Percentiles rank a stretch among this genome's conserved stretches.
These are phyloP conservation scores for Colletotrichum caudatum DNA, from an alignment of 2,329 filamentous ascomycete genomes.

Conservation along the genomic window DNA sequence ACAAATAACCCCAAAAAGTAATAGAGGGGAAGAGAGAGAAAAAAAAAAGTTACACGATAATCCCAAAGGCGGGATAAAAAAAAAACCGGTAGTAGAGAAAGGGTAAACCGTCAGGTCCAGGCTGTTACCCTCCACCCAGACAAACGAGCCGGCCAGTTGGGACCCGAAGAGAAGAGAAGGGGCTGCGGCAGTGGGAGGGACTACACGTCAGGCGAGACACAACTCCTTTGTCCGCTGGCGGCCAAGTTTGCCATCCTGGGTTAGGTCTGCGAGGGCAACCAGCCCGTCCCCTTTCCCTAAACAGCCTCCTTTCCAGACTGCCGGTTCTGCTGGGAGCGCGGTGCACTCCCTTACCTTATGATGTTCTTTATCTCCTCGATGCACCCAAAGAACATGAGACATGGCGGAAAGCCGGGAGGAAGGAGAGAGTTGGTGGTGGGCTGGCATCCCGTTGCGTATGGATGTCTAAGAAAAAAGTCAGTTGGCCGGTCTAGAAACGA, in stretches of 20 bases:
- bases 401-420: slow-evolving; percentile 30
- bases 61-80: not conserved
- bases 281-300: slow-evolving; percentile 1
- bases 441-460: slow-evolving; percentile 26
- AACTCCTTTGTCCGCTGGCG: slow-evolving; percentile 34
- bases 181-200: slow-evolving; percentile 14
- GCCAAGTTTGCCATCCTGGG: slow-evolving; percentile 18
- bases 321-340: slow-evolving; percentile 20
- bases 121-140: slow-evolving; percentile 2
- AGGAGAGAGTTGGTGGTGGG: slow-evolving; percentile 1
- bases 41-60: not conserved
- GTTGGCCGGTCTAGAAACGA: slow-evolving; percentile 23
- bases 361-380: slow-evolving; percentile 24
- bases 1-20: slow-evolving; percentile 23
- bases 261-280: slow-evolving; percentile 9
- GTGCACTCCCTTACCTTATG: not conserved
- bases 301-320: slow-evolving; percentile 22
- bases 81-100: slow-evolving; percentile 4
- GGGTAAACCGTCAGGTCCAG: slow-evolving; percentile 31
- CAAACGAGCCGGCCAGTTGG: slow-evolving; percentile 29
- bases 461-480: not conserved
- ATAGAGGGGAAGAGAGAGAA: not conserved
- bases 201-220: slow-evolving; percentile 38
- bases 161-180: slow-evolving; percentile 8
- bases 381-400: slow-evolving; percentile 29